Percentiles rank a stretch among this genome's conserved stretches.
These are phyloP conservation scores for Myriosclerotinia duriaeana DNA, from an alignment of 2,329 filamentous ascomycete genomes.

Conservation along the genomic window DNA sequence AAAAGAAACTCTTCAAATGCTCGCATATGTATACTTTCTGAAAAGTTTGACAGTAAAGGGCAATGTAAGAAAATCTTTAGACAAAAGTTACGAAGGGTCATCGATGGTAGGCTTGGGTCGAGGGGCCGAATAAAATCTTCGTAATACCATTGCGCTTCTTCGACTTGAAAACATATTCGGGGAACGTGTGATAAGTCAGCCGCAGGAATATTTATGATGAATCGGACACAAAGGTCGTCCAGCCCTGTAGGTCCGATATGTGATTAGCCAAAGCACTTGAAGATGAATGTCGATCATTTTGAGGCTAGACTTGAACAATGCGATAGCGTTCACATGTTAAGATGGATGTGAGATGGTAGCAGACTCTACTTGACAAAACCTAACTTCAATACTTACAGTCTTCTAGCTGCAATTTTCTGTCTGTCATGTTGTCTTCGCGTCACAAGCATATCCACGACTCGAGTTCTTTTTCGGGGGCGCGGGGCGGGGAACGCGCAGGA, in stretches of 20 bases:
- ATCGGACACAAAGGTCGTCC: conserved; percentile 96
- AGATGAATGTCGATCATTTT: background rate
- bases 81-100: conserved; percentile 82
- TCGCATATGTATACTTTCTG: conserved; percentile 71
- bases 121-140: conserved; percentile 96
- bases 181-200: conserved; percentile 88
- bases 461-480: conserved; percentile 23
- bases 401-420: conserved; percentile 80
- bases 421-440: conserved; percentile 65
- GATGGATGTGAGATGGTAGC: background rate
- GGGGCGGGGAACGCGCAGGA: conserved; percentile 27
- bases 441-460: conserved; percentile 58
- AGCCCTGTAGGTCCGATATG: conserved; percentile 60
- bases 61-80: conserved; percentile 92
- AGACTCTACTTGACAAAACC: background rate
- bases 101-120: conserved; percentile 79
- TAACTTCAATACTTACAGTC: conserved; percentile 62
- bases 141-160: conserved; percentile 99
- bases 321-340: background rate
- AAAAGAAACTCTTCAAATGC: conserved; percentile 90
- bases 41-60: conserved; percentile 79
- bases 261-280: conserved; percentile 29
- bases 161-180: conserved; percentile 96
- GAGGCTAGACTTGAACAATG: background rate
- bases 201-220: conserved; percentile 93